A percentile compares a stretch with the other conserved stretches of the same genome.
Evolutionary conservation across 169 alveolate species (phyloP).

Genomic region (Plasmodium sp.): DNA sequence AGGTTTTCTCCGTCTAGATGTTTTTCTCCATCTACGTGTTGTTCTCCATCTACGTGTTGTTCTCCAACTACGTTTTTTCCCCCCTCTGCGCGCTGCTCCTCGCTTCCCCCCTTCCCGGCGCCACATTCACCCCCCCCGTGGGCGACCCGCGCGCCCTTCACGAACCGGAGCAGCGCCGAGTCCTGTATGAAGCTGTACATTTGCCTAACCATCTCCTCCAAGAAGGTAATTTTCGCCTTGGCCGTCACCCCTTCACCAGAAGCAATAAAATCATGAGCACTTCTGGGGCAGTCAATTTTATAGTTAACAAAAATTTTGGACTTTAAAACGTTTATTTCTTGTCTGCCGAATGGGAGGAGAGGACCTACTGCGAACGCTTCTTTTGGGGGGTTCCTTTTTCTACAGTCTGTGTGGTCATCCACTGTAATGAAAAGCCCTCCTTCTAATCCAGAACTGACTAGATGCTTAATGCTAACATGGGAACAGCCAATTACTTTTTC

Average conservation of each 20-base stretch:
- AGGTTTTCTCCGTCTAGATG: neutral
- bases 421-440: constrained; percentile 58
- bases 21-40: neutral
- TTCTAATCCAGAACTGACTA: constrained; percentile 37
- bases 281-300: constrained; percentile 30
- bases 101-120: neutral
- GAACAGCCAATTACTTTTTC: constrained; percentile 62
- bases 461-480: constrained; percentile 35
- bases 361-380: neutral
- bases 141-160: neutral
- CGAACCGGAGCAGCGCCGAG: neutral
- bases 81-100: neutral
- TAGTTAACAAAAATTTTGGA: constrained; percentile 59
- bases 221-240: constrained; percentile 15
- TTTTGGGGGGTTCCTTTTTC: neutral
- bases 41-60: neutral
- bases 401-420: neutral
- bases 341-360: constrained; percentile 23
- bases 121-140: neutral
- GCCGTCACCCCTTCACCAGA: constrained; percentile 24
- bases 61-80: neutral
- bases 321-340: constrained; percentile 33
- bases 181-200: constrained; percentile 36
- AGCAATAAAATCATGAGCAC: constrained; percentile 15
- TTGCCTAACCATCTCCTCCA: constrained; percentile 60